Evolutionary conservation across 148 eudicot species (phyloP).

Genomic region (Hydrangea macrophylla): DNA sequence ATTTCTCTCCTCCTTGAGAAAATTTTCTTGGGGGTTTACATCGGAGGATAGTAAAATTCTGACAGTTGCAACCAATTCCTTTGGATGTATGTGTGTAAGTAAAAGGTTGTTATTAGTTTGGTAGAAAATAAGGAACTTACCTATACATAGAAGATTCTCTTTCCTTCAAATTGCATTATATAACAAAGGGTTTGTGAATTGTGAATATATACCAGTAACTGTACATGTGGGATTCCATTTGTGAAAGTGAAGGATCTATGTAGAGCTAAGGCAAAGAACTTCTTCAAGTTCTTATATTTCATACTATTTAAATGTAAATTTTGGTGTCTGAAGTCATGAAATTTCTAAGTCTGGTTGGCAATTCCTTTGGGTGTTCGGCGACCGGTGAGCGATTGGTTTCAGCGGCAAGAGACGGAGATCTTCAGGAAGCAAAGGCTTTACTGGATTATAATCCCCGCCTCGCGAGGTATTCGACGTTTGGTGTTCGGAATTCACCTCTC

Average conservation of each 20-base stretch:
- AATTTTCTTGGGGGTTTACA: slow-evolving; percentile 6
- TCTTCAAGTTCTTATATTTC: slow-evolving; percentile 5
- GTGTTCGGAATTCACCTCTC: slow-evolving; percentile 87
- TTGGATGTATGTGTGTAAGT: slow-evolving; percentile 17
- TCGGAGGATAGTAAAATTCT: slow-evolving; percentile 14
- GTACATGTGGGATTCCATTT: slow-evolving; percentile 1
- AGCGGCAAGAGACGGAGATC: slow-evolving; percentile 93
- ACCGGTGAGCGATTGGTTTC: slow-evolving; percentile 90
- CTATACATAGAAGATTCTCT: not conserved
- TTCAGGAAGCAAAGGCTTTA: slow-evolving; percentile 93
- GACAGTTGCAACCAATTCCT: slow-evolving; percentile 35
- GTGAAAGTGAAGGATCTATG: slow-evolving; percentile 9
- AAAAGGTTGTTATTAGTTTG: slow-evolving; percentile 25
- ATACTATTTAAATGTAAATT: slow-evolving; percentile 5
- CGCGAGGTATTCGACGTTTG: slow-evolving; percentile 77
- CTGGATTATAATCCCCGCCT: slow-evolving; percentile 87
- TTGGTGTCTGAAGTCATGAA: slow-evolving; percentile 36
- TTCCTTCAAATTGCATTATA: not conserved
- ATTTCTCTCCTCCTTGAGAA: not conserved
- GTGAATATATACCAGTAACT: not conserved
- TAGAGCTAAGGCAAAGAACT: not conserved
- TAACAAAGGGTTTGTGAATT: not conserved
- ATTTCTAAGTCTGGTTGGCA: slow-evolving; percentile 74
- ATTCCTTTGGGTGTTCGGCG: slow-evolving; percentile 94
- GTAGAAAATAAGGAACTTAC: slow-evolving; percentile 13